phyloP scores from a whole-genome alignment of 345 rosid species.

The Erucastrum elatum region DNA sequence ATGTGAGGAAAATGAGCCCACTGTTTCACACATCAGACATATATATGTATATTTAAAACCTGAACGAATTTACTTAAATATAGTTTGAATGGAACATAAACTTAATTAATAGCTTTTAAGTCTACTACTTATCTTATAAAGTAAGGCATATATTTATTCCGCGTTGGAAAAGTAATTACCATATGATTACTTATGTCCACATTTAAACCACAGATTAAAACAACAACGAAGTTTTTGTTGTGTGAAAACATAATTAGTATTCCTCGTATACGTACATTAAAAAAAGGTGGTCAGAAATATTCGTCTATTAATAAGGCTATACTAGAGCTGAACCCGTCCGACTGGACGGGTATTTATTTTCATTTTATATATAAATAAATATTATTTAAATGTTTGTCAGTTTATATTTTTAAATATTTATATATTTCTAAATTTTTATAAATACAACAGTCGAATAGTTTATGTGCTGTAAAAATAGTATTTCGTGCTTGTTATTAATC shows the following conservation, averaged over 20 bases:
- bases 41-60: background rate
- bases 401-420: too few relatives aligned
- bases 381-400: too few relatives aligned
- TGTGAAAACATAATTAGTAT: background rate
- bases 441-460: too few relatives aligned
- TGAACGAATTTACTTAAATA: background rate
- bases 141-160: background rate
- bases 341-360: too few relatives aligned
- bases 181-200: background rate
- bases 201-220: background rate
- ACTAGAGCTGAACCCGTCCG: too few relatives aligned
- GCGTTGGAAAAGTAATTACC: background rate
- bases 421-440: too few relatives aligned
- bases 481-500: too few relatives aligned
- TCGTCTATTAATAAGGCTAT: background rate
- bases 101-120: background rate
- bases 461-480: too few relatives aligned
- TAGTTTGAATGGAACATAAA: background rate
- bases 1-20: constrained; percentile 99
- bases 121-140: background rate
- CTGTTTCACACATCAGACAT: constrained; percentile 38
- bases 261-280: background rate
- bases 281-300: background rate
- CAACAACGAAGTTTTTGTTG: background rate
- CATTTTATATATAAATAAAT: too few relatives aligned